Evolutionary conservation across 768 basidiomycete species (phyloP), one percentile per base, ranked within the genome.

Genomic region (Boletus barrowsii): DNA sequence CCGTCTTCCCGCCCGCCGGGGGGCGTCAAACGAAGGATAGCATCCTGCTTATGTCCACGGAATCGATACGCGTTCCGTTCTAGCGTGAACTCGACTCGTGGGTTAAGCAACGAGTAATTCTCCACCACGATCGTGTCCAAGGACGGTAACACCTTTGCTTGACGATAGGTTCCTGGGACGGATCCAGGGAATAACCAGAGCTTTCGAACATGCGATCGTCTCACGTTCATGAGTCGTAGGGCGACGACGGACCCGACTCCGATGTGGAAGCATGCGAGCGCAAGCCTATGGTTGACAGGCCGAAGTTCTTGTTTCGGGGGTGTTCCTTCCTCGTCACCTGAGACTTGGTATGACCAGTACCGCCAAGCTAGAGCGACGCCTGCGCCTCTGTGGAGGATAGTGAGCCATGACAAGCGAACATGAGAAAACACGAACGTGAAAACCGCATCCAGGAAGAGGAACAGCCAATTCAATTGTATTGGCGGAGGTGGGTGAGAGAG

Each of bases 141-240:
- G 35, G 66, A 42, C 7, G 65, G 65, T 13, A 62, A 11, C 11
- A 58, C 13, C 20, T 50, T 57, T 33, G 18, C 47, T 18, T 54
- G 58, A 42, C 67, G 67, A 39, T 62, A 64, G 36, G 5, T 59
- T n/a, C 60, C 59, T 9, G 55, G 62, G 22, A 70, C 64, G 35
- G 60, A 62, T 13, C 46, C 53, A 4, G 68, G 70, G 47, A 68
- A 61, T 7, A 70, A 15, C 70, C 70, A 70, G 47, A 72, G 54
- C 36, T 64, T 72, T 18, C 66, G 62, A n/a, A 63, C 67, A 1
- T 70, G 60, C 14, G 63, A 50, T 2, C 66, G 71, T 47, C 66
- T 62, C 33, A 61, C 47, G 46, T 58, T 65, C 20, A 70, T 49
- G 36, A 72, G 53, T 20, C 60, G 53, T 20, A 68, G 57, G 18